phyloP scores from a whole-genome alignment of 805 yeast species.

The Brettanomyces anomalus region DNA sequence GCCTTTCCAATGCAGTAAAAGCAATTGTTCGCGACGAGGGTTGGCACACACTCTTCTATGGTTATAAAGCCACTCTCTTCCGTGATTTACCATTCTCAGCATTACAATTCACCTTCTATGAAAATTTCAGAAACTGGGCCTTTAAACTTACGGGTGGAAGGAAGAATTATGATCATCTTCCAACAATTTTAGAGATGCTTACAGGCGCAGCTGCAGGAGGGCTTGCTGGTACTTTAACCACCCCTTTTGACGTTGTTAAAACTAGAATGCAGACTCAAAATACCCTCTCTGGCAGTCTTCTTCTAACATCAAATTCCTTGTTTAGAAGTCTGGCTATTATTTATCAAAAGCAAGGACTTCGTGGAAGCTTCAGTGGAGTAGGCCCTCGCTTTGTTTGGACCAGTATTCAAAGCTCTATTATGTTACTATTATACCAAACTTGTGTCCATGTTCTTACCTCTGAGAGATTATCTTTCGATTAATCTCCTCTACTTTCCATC shows the following conservation, averaged over 20 bases:
- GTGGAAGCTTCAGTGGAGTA: constrained; percentile 85
- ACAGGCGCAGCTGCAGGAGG: constrained; percentile 98
- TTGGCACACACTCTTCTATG: constrained; percentile 64
- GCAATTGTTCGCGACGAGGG: constrained; percentile 70
- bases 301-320: constrained; percentile 35
- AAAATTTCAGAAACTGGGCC: constrained; percentile 62
- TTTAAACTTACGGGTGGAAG: constrained; percentile 24
- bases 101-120: constrained; percentile 92
- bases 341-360: constrained; percentile 62
- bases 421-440: constrained; percentile 81
- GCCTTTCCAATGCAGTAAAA: constrained; percentile 59
- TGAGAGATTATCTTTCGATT: constrained; percentile 12
- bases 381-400: constrained; percentile 98
- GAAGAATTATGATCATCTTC: constrained; percentile 30
- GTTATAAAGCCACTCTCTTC: constrained; percentile 87
- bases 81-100: constrained; percentile 96
- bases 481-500: not conserved
- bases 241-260: constrained; percentile 88
- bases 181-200: constrained; percentile 52
- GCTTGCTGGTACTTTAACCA: constrained; percentile 77
- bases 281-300: constrained; percentile 12
- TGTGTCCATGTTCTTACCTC: constrained; percentile 45
- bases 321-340: constrained; percentile 44
- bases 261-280: constrained; percentile 88
- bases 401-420: constrained; percentile 85